phyloP scores from a whole-genome alignment of 805 yeast species.

The Spathaspora sp. region DNA sequence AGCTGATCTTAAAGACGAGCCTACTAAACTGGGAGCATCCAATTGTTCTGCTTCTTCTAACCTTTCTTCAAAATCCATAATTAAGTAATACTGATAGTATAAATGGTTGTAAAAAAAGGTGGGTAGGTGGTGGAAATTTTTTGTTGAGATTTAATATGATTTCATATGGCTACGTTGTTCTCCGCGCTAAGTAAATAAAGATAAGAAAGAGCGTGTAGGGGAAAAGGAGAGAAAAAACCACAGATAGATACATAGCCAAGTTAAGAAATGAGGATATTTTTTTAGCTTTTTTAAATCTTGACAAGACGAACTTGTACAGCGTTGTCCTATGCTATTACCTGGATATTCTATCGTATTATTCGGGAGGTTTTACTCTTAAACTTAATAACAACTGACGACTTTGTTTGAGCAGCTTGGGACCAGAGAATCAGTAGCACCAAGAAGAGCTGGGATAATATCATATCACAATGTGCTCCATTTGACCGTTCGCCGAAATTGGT shows the following conservation, averaged over 20 bases:
- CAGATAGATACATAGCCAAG: not conserved
- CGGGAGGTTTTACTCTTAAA: no score
- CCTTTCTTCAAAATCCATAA: conserved; percentile 52
- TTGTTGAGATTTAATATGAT: not conserved
- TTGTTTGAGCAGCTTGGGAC: not conserved
- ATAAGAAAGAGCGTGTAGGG: not conserved
- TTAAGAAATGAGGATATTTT: not conserved
- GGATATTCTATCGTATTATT: no score
- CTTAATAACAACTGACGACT: no score
- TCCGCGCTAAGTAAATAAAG: not conserved
- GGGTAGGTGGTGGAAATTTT: not conserved
- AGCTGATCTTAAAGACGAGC: conserved; percentile 47
- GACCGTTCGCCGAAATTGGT: not conserved
- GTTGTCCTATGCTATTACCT: no score
- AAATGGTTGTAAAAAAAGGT: not conserved
- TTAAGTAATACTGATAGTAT: not conserved
- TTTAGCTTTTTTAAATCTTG: not conserved
- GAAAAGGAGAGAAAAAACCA: not conserved
- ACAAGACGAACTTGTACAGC: no score
- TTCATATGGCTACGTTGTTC: not conserved
- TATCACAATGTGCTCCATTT: not conserved
- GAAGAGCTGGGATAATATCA: not conserved
- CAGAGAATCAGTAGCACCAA: not conserved
- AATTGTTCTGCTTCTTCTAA: conserved; percentile 49
- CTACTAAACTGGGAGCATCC: conserved; percentile 49